Base-by-base conservation (phyloP, 441 rosid species). In the Viola pubescens region DNA sequence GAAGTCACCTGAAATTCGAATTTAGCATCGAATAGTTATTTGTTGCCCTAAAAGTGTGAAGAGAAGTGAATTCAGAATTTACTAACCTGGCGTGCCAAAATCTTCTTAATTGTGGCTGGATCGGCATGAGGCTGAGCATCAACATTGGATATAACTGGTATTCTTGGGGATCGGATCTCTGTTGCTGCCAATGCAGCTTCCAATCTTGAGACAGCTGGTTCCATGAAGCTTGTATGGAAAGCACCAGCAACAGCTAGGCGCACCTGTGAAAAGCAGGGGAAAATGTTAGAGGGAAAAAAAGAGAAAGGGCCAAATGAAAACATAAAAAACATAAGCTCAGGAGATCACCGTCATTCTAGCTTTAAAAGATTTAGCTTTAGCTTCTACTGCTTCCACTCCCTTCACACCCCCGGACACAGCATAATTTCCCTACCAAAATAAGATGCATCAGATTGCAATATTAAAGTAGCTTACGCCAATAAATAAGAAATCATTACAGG, bases 211-310 rank as follows among this genome's bases (percentile, higher is more conserved):
- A 88, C 99, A 48, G 97, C 99, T 54, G 97, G 97, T 65, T 90
- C 88, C 99, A 90, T 94, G 74, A 86, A 94, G 67, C 91, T 75
- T 4, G 99, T 90, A 76, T 90, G 97, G 79, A 88, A 94, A 61
- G 95, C 99, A 70, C 99, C 97, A 19, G 89, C 92, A 64, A 90
- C 97, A 64, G 97, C 95, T 61, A 94, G 76, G 34, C 99, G 95
- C 48, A 94, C 97, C 97, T 94, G 75, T 52, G 7, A 10, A 62
- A 61, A 57, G 48, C 41, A 54, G 46, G 11, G 4, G 51, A 12
- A 4, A 54, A 56, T 57, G 47, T 65, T 55, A 54, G 48, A 9
- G 56, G 58, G 37, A 37, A 60, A 52, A 54, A 52, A 59, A 50
- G 19, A 6, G 47, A 26, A 11, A 2, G 26, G 43, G 37, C 34